Percentiles rank a stretch among this genome's conserved stretches.
These are phyloP conservation scores for Begonia masoniana DNA, from an alignment of 306 rosid species.

Conservation along the genomic window DNA sequence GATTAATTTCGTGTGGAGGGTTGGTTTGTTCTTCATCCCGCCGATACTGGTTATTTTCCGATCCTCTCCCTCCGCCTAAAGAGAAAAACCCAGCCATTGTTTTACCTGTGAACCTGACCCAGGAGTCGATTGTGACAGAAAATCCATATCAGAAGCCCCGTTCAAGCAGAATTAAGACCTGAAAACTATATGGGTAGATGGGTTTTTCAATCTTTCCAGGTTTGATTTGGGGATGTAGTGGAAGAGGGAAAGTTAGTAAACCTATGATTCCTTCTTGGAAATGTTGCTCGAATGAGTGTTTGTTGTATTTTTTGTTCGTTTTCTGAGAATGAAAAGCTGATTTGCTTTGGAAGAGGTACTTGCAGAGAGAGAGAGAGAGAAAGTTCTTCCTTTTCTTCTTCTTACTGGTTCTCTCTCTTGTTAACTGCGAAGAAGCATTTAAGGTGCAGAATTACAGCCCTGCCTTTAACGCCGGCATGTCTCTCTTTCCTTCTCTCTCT, in stretches of 20 bases:
- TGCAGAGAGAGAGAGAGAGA: no score
- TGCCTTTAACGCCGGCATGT: constrained; percentile 86
- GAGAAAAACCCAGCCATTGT: constrained; percentile 87
- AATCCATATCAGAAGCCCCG: constrained; percentile 65
- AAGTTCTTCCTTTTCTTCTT: constrained; percentile 12
- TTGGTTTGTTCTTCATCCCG: constrained; percentile 1
- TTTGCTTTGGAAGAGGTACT: no score
- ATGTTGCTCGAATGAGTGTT: no score
- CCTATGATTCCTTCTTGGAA: background rate
- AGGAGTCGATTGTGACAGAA: constrained; percentile 27
- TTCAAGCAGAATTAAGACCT: constrained; percentile 8
- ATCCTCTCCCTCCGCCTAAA: constrained; percentile 37
- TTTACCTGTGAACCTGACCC: constrained; percentile 22
- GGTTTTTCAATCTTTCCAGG: background rate
- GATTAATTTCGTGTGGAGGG: constrained; percentile 23
- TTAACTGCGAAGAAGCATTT: constrained; percentile 23
- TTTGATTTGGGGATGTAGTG: background rate
- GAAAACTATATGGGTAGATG: constrained; percentile 1
- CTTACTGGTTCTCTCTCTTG: background rate
- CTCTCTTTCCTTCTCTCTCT: constrained; percentile 30
- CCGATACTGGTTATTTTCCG: background rate
- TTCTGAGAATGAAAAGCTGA: background rate
- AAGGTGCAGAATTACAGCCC: constrained; percentile 33
- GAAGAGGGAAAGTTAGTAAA: background rate
- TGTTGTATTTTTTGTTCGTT: background rate